Evolutionary conservation across 495 filamentous ascomycete genomes (phyloP).

Genomic region (Aspergillus indologenus): DNA sequence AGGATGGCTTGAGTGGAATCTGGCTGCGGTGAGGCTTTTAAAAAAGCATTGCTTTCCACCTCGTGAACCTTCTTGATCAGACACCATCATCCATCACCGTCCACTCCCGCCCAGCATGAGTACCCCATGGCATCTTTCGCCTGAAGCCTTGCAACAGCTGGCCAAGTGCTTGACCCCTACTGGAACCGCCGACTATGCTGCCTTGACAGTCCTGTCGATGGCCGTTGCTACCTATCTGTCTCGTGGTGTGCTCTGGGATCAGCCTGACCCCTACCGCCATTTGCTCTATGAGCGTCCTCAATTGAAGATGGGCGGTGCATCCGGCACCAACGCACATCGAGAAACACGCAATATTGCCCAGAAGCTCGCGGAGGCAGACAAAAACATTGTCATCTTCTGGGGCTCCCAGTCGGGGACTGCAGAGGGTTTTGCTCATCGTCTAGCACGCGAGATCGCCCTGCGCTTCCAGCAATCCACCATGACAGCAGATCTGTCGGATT

Average conservation of each 20-base stretch:
- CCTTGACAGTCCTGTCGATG: constrained; percentile 27
- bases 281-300: constrained; percentile 34
- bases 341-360: constrained; percentile 39
- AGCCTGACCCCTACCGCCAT: constrained; percentile 31
- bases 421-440: constrained; percentile 45
- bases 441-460: constrained; percentile 43
- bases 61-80: no score
- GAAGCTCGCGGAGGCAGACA: constrained; percentile 32
- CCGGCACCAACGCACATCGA: constrained; percentile 12
- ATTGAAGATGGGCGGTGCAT: constrained; percentile 26
- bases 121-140: constrained; percentile 16
- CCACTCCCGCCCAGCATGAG: neutral
- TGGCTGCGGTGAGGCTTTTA: no score
- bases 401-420: constrained; percentile 56
- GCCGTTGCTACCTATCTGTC: constrained; percentile 29
- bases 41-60: no score
- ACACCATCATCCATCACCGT: neutral
- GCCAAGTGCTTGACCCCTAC: constrained; percentile 25
- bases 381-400: constrained; percentile 50
- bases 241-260: constrained; percentile 35
- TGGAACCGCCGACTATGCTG: constrained; percentile 29
- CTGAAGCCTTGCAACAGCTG: constrained; percentile 23
- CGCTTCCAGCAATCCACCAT: constrained; percentile 44
- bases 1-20: no score
- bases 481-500: constrained; percentile 49